phyloP scores from a whole-genome alignment of 495 filamentous ascomycete genomes.

The Polyplosphaeria fusca region DNA sequence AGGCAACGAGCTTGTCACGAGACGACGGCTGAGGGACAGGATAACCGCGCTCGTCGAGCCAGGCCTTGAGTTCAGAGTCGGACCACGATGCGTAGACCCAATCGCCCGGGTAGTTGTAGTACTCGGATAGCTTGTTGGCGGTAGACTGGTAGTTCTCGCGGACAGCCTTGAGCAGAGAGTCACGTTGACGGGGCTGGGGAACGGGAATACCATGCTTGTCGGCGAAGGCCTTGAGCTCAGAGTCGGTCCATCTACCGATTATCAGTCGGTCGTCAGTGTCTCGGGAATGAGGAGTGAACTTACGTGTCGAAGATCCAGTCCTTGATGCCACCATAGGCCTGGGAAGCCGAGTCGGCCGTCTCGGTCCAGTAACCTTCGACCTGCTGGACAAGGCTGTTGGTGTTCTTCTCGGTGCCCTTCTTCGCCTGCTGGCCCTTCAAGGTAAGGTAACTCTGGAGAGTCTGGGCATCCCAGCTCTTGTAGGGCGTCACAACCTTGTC shows the following conservation, averaged over 20 bases:
- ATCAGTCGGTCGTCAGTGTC: slow-evolving; percentile 34
- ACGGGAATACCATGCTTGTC: slow-evolving; percentile 83
- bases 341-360: slow-evolving; percentile 66
- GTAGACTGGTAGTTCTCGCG: slow-evolving; percentile 77
- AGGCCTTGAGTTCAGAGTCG: slow-evolving; percentile 71
- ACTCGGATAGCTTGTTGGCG: slow-evolving; percentile 81
- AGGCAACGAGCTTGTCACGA: slow-evolving; percentile 83
- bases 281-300: slow-evolving; percentile 39
- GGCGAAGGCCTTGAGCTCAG: slow-evolving; percentile 86
- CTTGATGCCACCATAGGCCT: slow-evolving; percentile 66
- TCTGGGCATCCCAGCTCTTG: slow-evolving; percentile 64
- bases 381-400: slow-evolving; percentile 61
- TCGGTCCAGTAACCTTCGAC: slow-evolving; percentile 73
- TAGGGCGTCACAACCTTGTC: slow-evolving; percentile 60
- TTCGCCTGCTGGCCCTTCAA: slow-evolving; percentile 66
- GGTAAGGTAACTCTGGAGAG: slow-evolving; percentile 63
- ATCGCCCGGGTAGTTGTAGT: slow-evolving; percentile 82
- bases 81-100: slow-evolving; percentile 92
- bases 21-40: slow-evolving; percentile 81
- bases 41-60: slow-evolving; percentile 85
- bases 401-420: slow-evolving; percentile 58
- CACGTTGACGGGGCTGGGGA: slow-evolving; percentile 81
- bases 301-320: slow-evolving; percentile 95
- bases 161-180: slow-evolving; percentile 70
- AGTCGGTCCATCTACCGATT: slow-evolving; percentile 67